phyloP scores from a whole-genome alignment of 352 stramenopile genomes.

The Phytophthora megakarya region DNA sequence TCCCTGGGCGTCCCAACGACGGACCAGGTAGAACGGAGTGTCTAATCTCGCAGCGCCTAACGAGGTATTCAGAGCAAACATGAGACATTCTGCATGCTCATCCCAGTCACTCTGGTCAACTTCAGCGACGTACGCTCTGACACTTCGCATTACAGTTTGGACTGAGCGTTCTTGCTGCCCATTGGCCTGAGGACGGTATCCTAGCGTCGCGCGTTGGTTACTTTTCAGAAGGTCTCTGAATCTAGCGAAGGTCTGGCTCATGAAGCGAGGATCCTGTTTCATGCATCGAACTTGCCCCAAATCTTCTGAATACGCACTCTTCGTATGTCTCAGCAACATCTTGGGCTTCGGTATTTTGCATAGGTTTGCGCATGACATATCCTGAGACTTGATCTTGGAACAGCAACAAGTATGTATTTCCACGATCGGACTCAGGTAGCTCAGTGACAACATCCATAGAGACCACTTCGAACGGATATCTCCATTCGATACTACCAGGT shows the following conservation, averaged over 20 bases:
- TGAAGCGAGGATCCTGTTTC: not conserved
- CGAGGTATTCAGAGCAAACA: not conserved
- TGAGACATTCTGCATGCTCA: not conserved
- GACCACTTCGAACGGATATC: too few species aligned
- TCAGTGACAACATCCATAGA: too few species aligned
- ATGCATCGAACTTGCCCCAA: not conserved
- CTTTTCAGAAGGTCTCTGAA: not conserved
- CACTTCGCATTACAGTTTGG: not conserved
- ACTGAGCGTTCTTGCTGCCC: not conserved
- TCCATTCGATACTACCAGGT: too few species aligned
- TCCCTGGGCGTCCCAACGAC: not conserved
- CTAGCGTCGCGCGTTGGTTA: not conserved
- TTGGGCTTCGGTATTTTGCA: too few species aligned
- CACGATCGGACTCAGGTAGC: too few species aligned
- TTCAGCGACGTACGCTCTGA: too few species aligned
- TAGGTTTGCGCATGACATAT: too few species aligned
- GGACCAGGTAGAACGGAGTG: conserved; percentile 1
- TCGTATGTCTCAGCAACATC: too few species aligned
- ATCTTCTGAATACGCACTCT: not conserved
- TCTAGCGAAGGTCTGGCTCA: not conserved
- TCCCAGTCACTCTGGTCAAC: too few species aligned
- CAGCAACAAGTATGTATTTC: too few species aligned
- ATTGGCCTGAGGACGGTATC: too few species aligned
- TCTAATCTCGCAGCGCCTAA: not conserved
- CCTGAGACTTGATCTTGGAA: too few species aligned